Base-by-base conservation (phyloP, 257 asterid genomes). In the Mitragyna speciosa region DNA sequence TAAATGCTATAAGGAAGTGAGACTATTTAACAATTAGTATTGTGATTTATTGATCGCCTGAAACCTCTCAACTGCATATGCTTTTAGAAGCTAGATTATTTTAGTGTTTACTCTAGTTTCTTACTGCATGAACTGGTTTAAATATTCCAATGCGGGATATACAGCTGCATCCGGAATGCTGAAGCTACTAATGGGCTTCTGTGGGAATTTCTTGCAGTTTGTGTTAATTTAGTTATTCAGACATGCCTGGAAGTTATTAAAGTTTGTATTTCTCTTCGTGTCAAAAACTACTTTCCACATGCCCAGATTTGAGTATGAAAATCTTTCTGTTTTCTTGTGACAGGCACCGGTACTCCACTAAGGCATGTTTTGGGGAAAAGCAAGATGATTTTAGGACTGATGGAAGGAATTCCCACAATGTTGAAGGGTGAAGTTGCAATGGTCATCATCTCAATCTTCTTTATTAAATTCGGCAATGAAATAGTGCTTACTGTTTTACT, bases 391-490 rank as follows among this genome's bases (percentile, higher is more conserved):
- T 79, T 94, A 85, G 99, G 99, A 83, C 81, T 94, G 88, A 84
- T 96, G 14, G 98, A 94, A 89, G 98, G 99, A 74, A 86, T 96
- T 76, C 94, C 96, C 24, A 92, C 99, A 68, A 92, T 94, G 99
- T 82, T 88, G 85, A 86, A 77, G 81, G 97, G 94, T 71, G 99
- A 94, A 92, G 89, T 96, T 85, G 95, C 99, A 76, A 86, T 96
- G 97, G 98, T 96, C 72, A 69, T 82, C 75, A 22, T 51, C 43
- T 72, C 67, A 58, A 79, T 77, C 58, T 78, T 72, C 51, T 61
- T 39, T 15, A 48, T 48, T 65, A 24, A 48, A 75, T 43, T 54
- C 28, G 30, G 61, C 16, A 68, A 52, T 14, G 2, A 16, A 51
- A 56, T 70, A 39, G 24, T 30, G 17, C 72, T 79, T 48, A 33